Conservation (phyloP, 495 filamentous ascomycete genomes). For the Penicillium antarcticum region DNA sequence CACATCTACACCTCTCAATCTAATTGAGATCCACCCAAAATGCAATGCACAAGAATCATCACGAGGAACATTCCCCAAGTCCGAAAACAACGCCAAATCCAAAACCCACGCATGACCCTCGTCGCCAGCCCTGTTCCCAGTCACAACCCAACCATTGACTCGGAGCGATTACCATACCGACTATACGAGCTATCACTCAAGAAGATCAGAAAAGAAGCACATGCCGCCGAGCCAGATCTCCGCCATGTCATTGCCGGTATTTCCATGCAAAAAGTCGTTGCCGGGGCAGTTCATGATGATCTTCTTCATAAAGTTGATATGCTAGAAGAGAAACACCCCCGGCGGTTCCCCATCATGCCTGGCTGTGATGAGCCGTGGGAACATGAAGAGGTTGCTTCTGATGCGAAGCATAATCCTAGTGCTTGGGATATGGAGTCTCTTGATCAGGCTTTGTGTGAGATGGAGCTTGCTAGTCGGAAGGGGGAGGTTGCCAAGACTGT, state of each 20-base stretch:
- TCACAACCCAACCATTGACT: slow-evolving; percentile 15
- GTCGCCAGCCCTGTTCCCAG: slow-evolving; percentile 4
- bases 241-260: slow-evolving; percentile 20
- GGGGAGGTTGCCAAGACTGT: slow-evolving; percentile 18
- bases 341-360: slow-evolving; percentile 9
- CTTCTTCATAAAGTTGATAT: slow-evolving; percentile 17
- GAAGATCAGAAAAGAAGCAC: slow-evolving; percentile 25
- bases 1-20: not conserved
- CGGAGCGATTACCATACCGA: slow-evolving; percentile 22
- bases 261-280: slow-evolving; percentile 20
- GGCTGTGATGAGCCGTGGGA: slow-evolving; percentile 12
- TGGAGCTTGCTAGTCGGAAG: slow-evolving; percentile 16
- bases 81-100: slow-evolving; percentile 3
- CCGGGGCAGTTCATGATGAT: slow-evolving; percentile 13
- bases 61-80: slow-evolving; percentile 15
- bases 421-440: slow-evolving; percentile 17
- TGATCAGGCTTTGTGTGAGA: slow-evolving; percentile 15
- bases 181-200: slow-evolving; percentile 23
- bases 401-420: not conserved
- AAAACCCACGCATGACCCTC: slow-evolving; percentile 7
- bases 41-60: slow-evolving; percentile 14
- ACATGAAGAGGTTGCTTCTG: slow-evolving; percentile 6
- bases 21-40: not conserved
- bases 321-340: slow-evolving; percentile 2
- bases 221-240: slow-evolving; percentile 20